Evolutionary conservation across 805 yeast genomes (phyloP), one percentile per base, ranked within the genome.

Genomic region (Martiniozyma abietophila): DNA sequence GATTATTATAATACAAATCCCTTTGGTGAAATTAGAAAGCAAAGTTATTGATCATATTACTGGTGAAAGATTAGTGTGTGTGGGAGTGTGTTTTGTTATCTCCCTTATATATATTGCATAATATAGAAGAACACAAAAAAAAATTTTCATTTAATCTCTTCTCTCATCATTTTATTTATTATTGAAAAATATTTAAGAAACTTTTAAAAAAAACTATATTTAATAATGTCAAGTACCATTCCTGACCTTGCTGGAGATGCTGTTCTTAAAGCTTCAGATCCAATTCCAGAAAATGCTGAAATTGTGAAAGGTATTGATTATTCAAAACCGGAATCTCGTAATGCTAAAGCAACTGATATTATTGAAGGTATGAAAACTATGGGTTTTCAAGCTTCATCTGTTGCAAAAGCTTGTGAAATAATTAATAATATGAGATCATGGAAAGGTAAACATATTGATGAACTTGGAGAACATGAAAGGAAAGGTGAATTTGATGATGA

Each of bases 361-460:
- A 71, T 92, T 43, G 65, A 64, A 22, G 74, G 89, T 21, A 92
- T 94, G 98, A 76, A 67, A 48, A 76, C 76, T 25, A 92, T 94
- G 96, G 99, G 99, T 6, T 92, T 89, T 66, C 99, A 92, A 64
- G 98, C 94, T 8, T 74, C 88, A 6, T 70, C 89, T 6, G 69
- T 92, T 30, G 78, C 86, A 21, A 68, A 76, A 46, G 96, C 96
- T 3, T 86, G 96, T 56, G 95, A 86, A 20, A 84, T 94, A 46
- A 85, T 92, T 39, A 75, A 89, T 51, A 76, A 81, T 31, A 92
- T 92, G 99, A 74, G 96, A 61, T 39, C 62, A 16, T 92, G 97
- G 97, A 75, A 89, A 59, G 98, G 97, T 36, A 71, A 71, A 39
- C 82, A 82, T 49, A 71, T 61, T 23, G 77, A 74, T 32, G 76